A percentile compares a stretch with the other conserved stretches of the same genome.
These are phyloP conservation scores for Luvunga scandens DNA, from an alignment of 345 rosid genomes.

Conservation along the genomic window DNA sequence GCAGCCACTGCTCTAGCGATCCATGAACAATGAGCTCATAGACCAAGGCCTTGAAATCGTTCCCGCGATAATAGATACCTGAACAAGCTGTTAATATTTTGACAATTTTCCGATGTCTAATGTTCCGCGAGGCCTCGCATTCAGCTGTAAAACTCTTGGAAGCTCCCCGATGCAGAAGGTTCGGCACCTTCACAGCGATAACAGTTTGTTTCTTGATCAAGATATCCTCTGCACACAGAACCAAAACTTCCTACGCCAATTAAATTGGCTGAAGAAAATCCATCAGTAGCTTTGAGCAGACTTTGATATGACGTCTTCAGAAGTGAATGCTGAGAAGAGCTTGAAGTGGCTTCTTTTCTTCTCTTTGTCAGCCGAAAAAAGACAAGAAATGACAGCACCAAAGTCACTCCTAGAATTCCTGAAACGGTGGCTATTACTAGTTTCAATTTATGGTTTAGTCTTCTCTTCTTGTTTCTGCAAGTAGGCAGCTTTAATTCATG, in stretches of 20 bases:
- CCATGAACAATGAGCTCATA: no score
- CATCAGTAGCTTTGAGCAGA: constrained; percentile 24
- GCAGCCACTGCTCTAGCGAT: no score
- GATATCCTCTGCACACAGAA: constrained; percentile 23
- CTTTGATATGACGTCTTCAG: constrained; percentile 15
- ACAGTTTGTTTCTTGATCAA: neutral
- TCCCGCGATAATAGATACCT: no score
- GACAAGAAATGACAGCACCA: neutral
- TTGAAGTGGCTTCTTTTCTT: neutral
- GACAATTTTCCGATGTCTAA: constrained; percentile 26
- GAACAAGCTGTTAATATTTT: constrained; percentile 23
- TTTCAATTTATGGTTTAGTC: neutral
- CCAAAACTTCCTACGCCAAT: constrained; percentile 29
- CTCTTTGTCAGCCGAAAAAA: neutral
- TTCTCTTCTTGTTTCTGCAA: constrained; percentile 9
- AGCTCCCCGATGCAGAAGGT: constrained; percentile 20
- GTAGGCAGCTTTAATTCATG: constrained; percentile 4
- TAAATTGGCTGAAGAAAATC: constrained; percentile 22
- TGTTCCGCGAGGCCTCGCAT: constrained; percentile 18
- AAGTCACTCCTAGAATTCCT: neutral
- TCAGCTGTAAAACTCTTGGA: constrained; percentile 23
- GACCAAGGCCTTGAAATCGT: no score
- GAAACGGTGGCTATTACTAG: neutral
- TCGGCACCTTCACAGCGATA: constrained; percentile 29
- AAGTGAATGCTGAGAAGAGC: neutral